Base-by-base conservation (phyloP, 164 flowering plant genomes). In the Litsea cubeba region DNA sequence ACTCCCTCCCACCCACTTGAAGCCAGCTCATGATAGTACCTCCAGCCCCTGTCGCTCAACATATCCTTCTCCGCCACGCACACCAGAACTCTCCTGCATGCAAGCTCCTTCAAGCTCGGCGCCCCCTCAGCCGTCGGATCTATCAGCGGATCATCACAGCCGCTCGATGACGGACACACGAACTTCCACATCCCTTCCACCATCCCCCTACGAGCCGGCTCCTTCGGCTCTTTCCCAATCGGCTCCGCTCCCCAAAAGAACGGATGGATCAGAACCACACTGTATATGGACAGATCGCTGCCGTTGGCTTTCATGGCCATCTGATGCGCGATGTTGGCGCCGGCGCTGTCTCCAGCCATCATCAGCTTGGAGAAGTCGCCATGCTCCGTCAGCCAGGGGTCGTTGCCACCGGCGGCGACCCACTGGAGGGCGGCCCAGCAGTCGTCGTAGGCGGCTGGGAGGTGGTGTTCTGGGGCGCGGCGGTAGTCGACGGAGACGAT, bases 371-470 rank as follows among this genome's bases (percentile, higher is more conserved):
- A 28, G 23, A 74, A 46, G 68, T 78, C 76, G 15, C 30, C 80
- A 50, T 64, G 69, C 20, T 69, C 60, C 17, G 17, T 64, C 24
- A 78, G 68, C 80, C 80, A 78, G 11, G 67, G 12, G 65, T 78
- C 80, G 20, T 26, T 22, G 12, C 51, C 76, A 3, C 17, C 15
- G 14, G 66, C 74, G 22, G 67, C 71, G 12, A 74, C 77, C 80
- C 80, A 78, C 22, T 74, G 17, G 22, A 78, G 28, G 8, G 74
- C 74, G 7, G 49, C 70, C 80, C 80, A 78, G 30, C 74, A 78
- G 65, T 78, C 80, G 24, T 73, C 70, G 40, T 74, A 70, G 50
- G 74, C 70, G 35, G 62, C 28, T 6, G 80, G 80, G 15, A 78
- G 62, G 24, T 1, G 66, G 46, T 78, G 68, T 73, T 78, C 80